phyloP scores from a whole-genome alignment of 2,329 filamentous ascomycete species.

The Biscogniauxia sp. region DNA sequence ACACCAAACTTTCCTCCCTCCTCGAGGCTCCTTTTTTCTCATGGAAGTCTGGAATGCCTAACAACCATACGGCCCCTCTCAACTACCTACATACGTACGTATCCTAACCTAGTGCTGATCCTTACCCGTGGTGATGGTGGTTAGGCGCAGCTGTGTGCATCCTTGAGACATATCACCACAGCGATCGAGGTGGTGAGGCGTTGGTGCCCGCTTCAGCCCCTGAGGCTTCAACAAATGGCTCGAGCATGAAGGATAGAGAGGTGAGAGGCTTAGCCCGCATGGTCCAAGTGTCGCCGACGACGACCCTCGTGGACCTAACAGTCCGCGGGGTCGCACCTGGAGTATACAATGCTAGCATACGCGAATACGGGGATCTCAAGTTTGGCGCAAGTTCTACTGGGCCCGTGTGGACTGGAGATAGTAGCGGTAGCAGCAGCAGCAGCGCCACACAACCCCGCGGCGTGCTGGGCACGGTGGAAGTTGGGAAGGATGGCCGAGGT shows the following conservation, averaged over 20 bases:
- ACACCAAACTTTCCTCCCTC: background rate
- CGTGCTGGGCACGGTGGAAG: conserved; percentile 70
- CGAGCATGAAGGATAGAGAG: conserved; percentile 42
- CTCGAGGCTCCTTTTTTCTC: background rate
- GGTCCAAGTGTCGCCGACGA: conserved; percentile 79
- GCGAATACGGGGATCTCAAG: conserved; percentile 84
- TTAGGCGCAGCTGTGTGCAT: conserved; percentile 87
- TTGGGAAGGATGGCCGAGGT: conserved; percentile 73
- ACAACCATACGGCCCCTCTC: conserved; percentile 8
- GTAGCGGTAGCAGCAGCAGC: conserved; percentile 29
- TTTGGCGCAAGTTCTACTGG: conserved; percentile 80
- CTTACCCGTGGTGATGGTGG: conserved; percentile 13
- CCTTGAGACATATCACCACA: conserved; percentile 75
- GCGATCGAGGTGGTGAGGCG: conserved; percentile 45
- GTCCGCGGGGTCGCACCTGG: conserved; percentile 79
- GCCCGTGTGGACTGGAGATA: conserved; percentile 66
- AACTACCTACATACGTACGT: conserved; percentile 1
- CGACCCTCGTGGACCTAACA: conserved; percentile 85
- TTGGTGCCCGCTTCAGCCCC: conserved; percentile 35
- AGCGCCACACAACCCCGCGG: conserved; percentile 44
- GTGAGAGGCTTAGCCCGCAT: conserved; percentile 88
- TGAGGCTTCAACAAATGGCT: conserved; percentile 30
- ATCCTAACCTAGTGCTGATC: conserved; percentile 18
- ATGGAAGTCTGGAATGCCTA: background rate
- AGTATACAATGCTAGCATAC: conserved; percentile 78